Base-by-base conservation (phyloP, 176 grass and related monocot genomes). In the Pontederia paniculata region DNA sequence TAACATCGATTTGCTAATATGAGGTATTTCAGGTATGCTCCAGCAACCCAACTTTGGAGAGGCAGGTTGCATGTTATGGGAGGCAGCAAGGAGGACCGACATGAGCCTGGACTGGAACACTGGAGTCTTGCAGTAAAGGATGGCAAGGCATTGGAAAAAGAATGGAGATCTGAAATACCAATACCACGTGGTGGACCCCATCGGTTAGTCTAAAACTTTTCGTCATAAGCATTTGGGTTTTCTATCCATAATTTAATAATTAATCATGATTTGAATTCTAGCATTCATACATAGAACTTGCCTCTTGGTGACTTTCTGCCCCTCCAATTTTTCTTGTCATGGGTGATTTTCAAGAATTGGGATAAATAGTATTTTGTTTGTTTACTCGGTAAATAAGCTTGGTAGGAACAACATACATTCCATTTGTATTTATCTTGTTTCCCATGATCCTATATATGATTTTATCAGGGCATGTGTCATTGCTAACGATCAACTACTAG, bases 141-240 rank as follows among this genome's bases (percentile, higher is more conserved):
- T 76, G 85, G 82, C 23, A 83, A 85, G 52, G 81, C 85, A 73
- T 70, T 95, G 13, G 85, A 89, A 58, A 62, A 76, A 20, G 63
- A 83, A 62, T 95, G 82, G 85, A 71, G 10, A 70, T 5, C 22
- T 51, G 85, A 95, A 71, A 58, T 89, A 50, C 73, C 85, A 62
- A 95, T 95, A 83, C 81, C 85, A 52, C 82, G 82, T 22, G 90
- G 90, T 58, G 82, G 90, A 58, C 90, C 90, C 72, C 85, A 89
- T 58, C 89, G 89, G 89, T 82, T n/a, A n/a, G n/a, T n/a, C n/a
- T n/a, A n/a, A n/a, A n/a, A 48, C 28, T 42, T 79, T 46, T 37
- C 28, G 21, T 0, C 23, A 52, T 54, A 42, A 12, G 1, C 8
- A 45, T 21, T 46, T 37, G 7, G 28, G 7, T 2, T 5, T 37